Evolutionary conservation across 2,329 filamentous ascomycete genomes (phyloP), one percentile per base, ranked within the genome.

Genomic region (Onygenales sp.): DNA sequence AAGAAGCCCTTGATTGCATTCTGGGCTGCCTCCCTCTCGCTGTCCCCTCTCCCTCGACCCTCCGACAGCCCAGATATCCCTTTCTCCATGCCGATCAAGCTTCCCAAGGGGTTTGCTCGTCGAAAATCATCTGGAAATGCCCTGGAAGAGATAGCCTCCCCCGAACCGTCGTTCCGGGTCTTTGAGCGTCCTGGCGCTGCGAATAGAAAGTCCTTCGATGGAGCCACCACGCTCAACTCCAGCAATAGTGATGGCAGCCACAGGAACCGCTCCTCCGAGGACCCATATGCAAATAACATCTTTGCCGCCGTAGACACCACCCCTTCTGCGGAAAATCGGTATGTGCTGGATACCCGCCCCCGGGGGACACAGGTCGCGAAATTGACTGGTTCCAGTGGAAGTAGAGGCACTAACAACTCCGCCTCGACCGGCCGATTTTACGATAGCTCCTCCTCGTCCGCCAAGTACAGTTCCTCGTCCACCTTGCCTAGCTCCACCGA

Each of bases 401-500:
- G 76, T 62, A 75, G 73, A 58, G 73, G 71, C 50, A 77, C 74
- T 43, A 67, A 74, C 46, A 70, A 72, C 52, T 77, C 75, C 27
- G 67, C 66, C 49, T 75, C 72, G 21, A 76, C 73, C 45, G 70
- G 70, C 50, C 69, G 63, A 53, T 68, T 70, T 57, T 67, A 74
- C 57, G 73, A 74, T 56, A 72, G 69, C 58, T 72, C 71, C 42
- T 70, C 73, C 34, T 67, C 64, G 10, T 79, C 77, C 42, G 74
- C 74, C 43, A 75, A 77, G 45, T 72, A 76, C 57, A 80, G 77
- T 63, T 79, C 76, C 33, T 76, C 78, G 6, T 80, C 78, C 6
- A 80, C 77, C 6, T 67, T 78, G 40, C 78, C 78, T 39, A 80
- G 77, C 17, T 80, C 77, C n/a, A 69, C 77, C 10, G 78, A 80